Percentiles rank a stretch among this genome's conserved stretches.
Evolutionary conservation across 805 yeast species (phyloP).

Genomic region (Barnettozyma salicaria): DNA sequence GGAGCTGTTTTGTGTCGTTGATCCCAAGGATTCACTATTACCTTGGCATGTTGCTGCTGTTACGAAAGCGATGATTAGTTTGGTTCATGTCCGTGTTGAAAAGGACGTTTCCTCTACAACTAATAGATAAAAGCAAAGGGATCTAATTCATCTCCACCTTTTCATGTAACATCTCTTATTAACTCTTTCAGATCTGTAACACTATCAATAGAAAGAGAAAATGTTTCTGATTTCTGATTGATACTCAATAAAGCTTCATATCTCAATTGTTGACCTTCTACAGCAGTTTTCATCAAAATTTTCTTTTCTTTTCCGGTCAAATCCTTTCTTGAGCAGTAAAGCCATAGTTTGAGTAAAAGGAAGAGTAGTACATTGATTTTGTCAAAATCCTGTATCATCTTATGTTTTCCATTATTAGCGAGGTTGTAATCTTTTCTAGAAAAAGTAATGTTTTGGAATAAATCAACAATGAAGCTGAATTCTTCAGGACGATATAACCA

Average conservation of each 20-base stretch:
- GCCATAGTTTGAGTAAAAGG: constrained; percentile 17
- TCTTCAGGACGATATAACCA: constrained; percentile 11
- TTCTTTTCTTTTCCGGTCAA: neutral
- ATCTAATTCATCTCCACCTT: neutral
- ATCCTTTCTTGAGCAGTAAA: constrained; percentile 2
- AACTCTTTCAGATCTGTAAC: neutral
- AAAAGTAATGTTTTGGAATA: constrained; percentile 15
- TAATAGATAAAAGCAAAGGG: neutral
- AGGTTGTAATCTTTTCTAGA: constrained; percentile 8
- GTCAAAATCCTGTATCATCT: constrained; percentile 11
- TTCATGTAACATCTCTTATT: neutral
- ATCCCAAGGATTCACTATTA: constrained; percentile 34
- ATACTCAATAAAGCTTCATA: neutral
- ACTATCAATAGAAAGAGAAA: neutral
- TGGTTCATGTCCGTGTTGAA: constrained; percentile 53
- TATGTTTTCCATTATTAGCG: constrained; percentile 4
- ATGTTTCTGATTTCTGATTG: neutral
- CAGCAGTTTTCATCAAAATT: constrained; percentile 8
- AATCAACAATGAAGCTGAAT: constrained; percentile 2
- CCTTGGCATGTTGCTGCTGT: constrained; percentile 79
- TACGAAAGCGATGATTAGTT: constrained; percentile 48
- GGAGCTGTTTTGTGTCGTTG: constrained; percentile 33
- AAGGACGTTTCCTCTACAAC: neutral
- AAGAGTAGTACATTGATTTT: constrained; percentile 12
- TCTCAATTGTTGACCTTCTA: constrained; percentile 12